Conservation (phyloP, 257 asterid genomes). For the Capsicum rhomboideum region DNA sequence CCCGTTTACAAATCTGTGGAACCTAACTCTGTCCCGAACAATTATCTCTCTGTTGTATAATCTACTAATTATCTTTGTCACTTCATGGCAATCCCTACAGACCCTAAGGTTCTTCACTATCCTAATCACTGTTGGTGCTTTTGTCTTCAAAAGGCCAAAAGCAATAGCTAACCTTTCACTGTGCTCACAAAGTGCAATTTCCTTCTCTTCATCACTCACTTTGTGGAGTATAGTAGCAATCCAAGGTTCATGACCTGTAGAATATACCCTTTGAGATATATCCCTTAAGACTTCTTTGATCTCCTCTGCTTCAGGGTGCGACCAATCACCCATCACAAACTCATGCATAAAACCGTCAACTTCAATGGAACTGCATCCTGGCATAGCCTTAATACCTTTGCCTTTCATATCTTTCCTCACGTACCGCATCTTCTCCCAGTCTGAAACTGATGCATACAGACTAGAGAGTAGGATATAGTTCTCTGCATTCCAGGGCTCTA, state of each 20-base stretch:
- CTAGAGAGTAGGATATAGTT: conserved; percentile 55
- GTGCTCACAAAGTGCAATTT: conserved; percentile 55
- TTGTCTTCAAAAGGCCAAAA: conserved; percentile 54
- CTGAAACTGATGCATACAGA: conserved; percentile 40
- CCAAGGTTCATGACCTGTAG: conserved; percentile 56
- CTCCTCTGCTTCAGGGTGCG: conserved; percentile 49
- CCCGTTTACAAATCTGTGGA: conserved; percentile 51
- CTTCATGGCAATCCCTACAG: conserved; percentile 62
- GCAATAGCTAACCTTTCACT: conserved; percentile 67
- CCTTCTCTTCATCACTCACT: conserved; percentile 44
- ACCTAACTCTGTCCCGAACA: conserved; percentile 56
- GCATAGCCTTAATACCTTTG: conserved; percentile 41
- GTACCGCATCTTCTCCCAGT: conserved; percentile 57
- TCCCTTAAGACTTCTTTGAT: conserved; percentile 29
- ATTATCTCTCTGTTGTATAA: conserved; percentile 54
- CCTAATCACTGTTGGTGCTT: conserved; percentile 39
- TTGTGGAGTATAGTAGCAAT: conserved; percentile 39
- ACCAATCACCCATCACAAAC: conserved; percentile 50
- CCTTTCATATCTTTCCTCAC: conserved; percentile 54
- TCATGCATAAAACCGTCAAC: conserved; percentile 51
- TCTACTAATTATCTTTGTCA: conserved; percentile 48
- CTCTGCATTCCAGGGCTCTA: conserved; percentile 62
- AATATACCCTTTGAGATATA: conserved; percentile 35
- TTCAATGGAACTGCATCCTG: conserved; percentile 61
- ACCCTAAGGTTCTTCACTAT: conserved; percentile 55